These are phyloP conservation scores for Amoebophrya sp. DNA, from an alignment of 169 alveolate species.

Conservation along the genomic window DNA sequence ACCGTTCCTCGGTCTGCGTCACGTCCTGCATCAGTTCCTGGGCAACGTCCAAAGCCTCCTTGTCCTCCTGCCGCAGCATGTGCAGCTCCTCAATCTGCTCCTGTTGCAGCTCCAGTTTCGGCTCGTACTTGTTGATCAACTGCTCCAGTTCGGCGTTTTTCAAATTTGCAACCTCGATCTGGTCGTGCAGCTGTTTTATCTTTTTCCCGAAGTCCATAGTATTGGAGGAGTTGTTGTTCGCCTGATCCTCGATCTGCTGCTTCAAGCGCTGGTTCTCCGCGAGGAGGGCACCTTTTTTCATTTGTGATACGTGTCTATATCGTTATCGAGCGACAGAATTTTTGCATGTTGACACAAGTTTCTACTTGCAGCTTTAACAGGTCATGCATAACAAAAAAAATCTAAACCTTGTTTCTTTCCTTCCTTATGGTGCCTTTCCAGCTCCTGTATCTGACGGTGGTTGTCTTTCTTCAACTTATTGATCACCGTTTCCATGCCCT, in stretches of 20 bases:
- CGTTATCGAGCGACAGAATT: too few species aligned
- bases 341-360: too few species aligned
- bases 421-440: not conserved
- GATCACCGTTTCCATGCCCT: not conserved
- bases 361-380: too few species aligned
- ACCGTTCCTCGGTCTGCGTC: not conserved
- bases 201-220: not conserved
- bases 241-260: too few species aligned
- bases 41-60: not conserved
- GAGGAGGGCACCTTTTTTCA: not conserved
- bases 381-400: too few species aligned
- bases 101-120: not conserved
- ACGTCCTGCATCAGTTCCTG: not conserved
- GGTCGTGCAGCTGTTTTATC: not conserved
- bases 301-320: too few species aligned
- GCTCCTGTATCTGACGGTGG: not conserved
- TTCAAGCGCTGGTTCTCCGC: not conserved
- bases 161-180: not conserved
- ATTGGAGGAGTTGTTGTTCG: too few species aligned
- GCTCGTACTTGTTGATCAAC: too few species aligned
- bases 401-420: not conserved
- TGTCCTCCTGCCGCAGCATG: not conserved
- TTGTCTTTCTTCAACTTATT: not conserved
- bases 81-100: not conserved
- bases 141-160: not conserved